A percentile compares a stretch with the other conserved stretches of the same genome.
Conservation (phyloP, 1,284 basidiomycete species). For the Trichosporon sp. region DNA sequence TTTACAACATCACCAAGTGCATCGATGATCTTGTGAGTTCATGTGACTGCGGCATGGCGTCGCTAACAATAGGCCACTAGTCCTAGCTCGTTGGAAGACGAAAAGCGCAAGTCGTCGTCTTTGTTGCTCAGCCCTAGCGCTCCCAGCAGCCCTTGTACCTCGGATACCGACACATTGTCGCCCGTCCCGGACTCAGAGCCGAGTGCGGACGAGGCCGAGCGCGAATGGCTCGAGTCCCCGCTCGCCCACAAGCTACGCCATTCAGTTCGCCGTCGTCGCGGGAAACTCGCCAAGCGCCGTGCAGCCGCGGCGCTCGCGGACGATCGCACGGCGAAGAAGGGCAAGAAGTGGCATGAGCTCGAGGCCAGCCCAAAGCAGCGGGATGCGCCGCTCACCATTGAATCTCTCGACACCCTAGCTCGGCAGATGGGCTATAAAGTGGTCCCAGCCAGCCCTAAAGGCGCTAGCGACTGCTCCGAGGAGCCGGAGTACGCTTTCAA, state of each 20-base stretch:
- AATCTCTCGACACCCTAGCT: not conserved
- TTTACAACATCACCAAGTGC: conserved; percentile 2
- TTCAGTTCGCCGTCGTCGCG: not conserved
- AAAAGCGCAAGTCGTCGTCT: not conserved
- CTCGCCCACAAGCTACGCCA: conserved; percentile 7
- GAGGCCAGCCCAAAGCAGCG: not conserved
- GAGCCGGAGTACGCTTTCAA: not conserved
- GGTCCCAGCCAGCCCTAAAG: not conserved
- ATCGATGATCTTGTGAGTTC: conserved; percentile 7
- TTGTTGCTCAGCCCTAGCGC: not conserved
- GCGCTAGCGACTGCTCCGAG: not conserved
- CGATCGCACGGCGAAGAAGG: not conserved
- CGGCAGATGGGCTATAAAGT: conserved; percentile 4
- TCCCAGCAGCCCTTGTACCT: not conserved
- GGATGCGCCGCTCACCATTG: not conserved
- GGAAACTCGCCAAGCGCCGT: not conserved
- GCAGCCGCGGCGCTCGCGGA: not conserved
- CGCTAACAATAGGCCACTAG: not conserved
- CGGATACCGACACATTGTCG: not conserved
- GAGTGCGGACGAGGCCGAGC: conserved; percentile 1
- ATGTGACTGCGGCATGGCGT: not conserved
- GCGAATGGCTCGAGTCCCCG: not conserved
- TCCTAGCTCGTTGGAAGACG: not conserved
- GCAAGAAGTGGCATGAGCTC: not conserved
- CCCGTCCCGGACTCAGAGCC: not conserved